Evolutionary conservation across 2,329 filamentous ascomycete genomes (phyloP).

Genomic region (Tolypocladium endophyticum): DNA sequence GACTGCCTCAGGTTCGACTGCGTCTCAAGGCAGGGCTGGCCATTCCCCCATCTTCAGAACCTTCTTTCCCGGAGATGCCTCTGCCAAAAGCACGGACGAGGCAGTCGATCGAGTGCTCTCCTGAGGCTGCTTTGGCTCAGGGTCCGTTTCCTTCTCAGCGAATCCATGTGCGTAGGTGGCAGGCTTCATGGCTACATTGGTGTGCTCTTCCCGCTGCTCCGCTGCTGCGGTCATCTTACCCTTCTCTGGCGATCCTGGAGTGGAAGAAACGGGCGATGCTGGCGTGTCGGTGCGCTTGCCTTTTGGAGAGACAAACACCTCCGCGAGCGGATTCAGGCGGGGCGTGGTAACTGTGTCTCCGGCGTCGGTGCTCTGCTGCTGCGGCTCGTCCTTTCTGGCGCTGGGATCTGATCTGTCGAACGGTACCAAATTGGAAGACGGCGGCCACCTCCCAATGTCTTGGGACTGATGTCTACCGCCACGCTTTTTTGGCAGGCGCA

Average conservation of each 20-base stretch:
- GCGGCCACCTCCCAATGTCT: too few species aligned
- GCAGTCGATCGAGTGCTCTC: background rate
- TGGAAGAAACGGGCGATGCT: background rate
- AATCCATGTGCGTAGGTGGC: background rate
- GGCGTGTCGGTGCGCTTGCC: background rate
- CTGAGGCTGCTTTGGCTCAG: background rate
- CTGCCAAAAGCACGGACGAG: background rate
- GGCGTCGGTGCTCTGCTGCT: background rate
- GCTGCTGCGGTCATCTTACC: background rate
- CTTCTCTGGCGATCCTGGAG: background rate
- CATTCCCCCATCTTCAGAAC: background rate
- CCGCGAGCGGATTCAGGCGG: background rate
- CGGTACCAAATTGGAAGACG: background rate
- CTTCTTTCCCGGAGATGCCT: background rate
- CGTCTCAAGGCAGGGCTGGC: background rate
- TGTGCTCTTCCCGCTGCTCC: too few species aligned
- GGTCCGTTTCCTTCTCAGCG: background rate
- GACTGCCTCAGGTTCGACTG: too few species aligned
- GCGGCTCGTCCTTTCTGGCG: background rate
- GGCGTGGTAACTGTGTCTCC: background rate
- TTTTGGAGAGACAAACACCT: background rate
- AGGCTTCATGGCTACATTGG: background rate
- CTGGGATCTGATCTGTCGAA: background rate
- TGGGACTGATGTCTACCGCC: conserved; percentile 7
- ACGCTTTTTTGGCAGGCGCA: conserved; percentile 20